Conservation (phyloP, 2,329 filamentous ascomycete species). For the Pseudopithomyces chartarum region DNA sequence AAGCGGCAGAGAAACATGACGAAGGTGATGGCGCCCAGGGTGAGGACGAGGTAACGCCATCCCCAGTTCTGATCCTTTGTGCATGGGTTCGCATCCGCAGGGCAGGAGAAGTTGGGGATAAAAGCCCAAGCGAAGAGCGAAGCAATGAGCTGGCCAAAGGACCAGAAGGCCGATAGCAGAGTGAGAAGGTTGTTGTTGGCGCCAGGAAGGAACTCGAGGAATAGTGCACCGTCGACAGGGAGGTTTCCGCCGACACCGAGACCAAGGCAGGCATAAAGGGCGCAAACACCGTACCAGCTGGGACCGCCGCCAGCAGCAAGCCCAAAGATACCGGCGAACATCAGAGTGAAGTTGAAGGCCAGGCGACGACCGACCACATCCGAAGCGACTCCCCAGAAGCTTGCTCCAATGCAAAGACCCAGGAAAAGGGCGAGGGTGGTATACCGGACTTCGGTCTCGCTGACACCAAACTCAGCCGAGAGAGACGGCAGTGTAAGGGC, state of each 20-base stretch:
- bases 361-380: slow-evolving; percentile 79
- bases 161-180: slow-evolving; percentile 86
- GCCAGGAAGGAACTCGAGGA: slow-evolving; percentile 81
- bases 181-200: slow-evolving; percentile 76
- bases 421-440: slow-evolving; percentile 78
- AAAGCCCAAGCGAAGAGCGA: slow-evolving; percentile 71
- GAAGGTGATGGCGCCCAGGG: slow-evolving; percentile 74
- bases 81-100: slow-evolving; percentile 40
- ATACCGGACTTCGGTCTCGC: slow-evolving; percentile 74
- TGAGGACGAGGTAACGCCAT: slow-evolving; percentile 76
- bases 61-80: slow-evolving; percentile 64
- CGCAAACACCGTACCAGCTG: slow-evolving; percentile 62
- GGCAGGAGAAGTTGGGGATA: slow-evolving; percentile 68
- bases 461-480: slow-evolving; percentile 73
- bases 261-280: slow-evolving; percentile 50
- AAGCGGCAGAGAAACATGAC: slow-evolving; percentile 79
- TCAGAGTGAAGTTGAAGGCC: slow-evolving; percentile 80
- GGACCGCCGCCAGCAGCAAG: slow-evolving; percentile 70
- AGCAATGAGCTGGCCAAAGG: slow-evolving; percentile 76
- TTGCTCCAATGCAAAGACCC: slow-evolving; percentile 77
- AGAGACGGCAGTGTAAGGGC: slow-evolving; percentile 77
- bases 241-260: slow-evolving; percentile 66
- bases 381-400: slow-evolving; percentile 79
- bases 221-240: slow-evolving; percentile 78
- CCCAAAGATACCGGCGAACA: slow-evolving; percentile 76